Evolutionary conservation across 352 stramenopile species (phyloP).

Genomic region (Halophytophthora batemanensis): DNA sequence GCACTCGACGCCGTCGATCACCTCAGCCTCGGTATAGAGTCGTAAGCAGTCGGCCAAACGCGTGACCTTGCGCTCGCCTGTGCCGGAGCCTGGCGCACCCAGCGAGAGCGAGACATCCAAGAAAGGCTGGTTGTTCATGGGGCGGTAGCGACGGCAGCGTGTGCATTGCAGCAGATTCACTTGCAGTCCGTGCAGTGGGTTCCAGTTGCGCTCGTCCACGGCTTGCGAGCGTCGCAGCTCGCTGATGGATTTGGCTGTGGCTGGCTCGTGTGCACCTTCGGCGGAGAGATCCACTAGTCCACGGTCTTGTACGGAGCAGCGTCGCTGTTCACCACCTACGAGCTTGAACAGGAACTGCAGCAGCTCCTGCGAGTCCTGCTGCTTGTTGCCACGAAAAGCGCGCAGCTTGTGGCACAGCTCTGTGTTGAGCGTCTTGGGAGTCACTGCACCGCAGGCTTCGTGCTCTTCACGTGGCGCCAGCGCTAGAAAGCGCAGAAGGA

Average conservation of each 20-base stretch:
- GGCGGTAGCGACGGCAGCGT: constrained; percentile 55
- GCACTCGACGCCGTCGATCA: constrained; percentile 75
- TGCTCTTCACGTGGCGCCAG: constrained; percentile 29
- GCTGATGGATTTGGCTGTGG: constrained; percentile 48
- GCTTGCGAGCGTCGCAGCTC: constrained; percentile 63
- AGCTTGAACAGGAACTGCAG: constrained; percentile 85
- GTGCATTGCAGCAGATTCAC: constrained; percentile 80
- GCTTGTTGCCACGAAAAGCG: constrained; percentile 71
- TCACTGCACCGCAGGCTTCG: constrained; percentile 33
- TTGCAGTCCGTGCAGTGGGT: constrained; percentile 71
- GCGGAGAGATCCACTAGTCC: constrained; percentile 48
- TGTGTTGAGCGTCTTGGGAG: constrained; percentile 50
- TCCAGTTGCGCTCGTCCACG: constrained; percentile 66
- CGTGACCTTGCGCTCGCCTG: constrained; percentile 25
- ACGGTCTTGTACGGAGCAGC: constrained; percentile 44
- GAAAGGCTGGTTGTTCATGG: constrained; percentile 76
- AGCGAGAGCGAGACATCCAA: constrained; percentile 78
- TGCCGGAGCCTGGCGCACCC: constrained; percentile 18
- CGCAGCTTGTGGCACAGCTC: constrained; percentile 56
- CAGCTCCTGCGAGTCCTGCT: constrained; percentile 86
- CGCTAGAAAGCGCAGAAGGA: constrained; percentile 7
- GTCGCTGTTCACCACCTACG: constrained; percentile 62
- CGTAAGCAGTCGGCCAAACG: constrained; percentile 55
- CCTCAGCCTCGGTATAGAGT: constrained; percentile 64
- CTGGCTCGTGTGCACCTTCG: constrained; percentile 10